Base-by-base conservation (phyloP, 2,329 filamentous ascomycete genomes). In the Claviceps pusilla region DNA sequence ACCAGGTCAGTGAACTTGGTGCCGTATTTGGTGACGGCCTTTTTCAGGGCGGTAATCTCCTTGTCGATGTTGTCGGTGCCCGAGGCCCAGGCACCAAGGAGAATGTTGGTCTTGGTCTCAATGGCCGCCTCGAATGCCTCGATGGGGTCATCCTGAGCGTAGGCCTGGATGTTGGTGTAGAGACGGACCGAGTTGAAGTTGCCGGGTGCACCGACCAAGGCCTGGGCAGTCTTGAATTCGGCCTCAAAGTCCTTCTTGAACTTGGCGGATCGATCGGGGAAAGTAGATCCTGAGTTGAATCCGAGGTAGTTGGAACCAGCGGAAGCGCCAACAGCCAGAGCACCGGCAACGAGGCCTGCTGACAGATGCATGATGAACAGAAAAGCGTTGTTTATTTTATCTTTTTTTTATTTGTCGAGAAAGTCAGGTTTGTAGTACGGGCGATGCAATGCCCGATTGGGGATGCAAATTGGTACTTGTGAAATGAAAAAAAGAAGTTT, bases 51-150 rank as follows among this genome's bases (percentile, higher is more conserved):
- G 58, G 62, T 72, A 63, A 84, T 76, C 73, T 86, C 82, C 52
- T 74, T 73, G 59, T 74, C 69, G 65, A 77, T 84, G 65, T 74
- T 78, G 54, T 68, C 66, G 48, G 71, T 71, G 59, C 77, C 77
- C 19, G 76, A 77, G 50, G 76, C 68, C 83, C 83, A 86, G 63
- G 85, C 71, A 58, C 83, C 82, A 52, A 83, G 79, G 41, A 86
- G 77, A 48, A 86, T 69, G 59, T 76, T 69, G 19, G 78, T 81
- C 47, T 80, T 72, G 57, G 79, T 81, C 56, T 74, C 70, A 48
- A 83, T 72, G 61, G 83, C 82, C 41, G 83, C 83, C 71, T 88
- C 86, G 71, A 91, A 80, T 46, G 89, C 89, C 73, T 88, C 74
- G 64, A 95, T 74, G 52, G 89, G 89, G 68, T 91, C 85, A 61